Conservation (phyloP, 2,329 filamentous ascomycete species). For the Fonsecaea monophora region DNA sequence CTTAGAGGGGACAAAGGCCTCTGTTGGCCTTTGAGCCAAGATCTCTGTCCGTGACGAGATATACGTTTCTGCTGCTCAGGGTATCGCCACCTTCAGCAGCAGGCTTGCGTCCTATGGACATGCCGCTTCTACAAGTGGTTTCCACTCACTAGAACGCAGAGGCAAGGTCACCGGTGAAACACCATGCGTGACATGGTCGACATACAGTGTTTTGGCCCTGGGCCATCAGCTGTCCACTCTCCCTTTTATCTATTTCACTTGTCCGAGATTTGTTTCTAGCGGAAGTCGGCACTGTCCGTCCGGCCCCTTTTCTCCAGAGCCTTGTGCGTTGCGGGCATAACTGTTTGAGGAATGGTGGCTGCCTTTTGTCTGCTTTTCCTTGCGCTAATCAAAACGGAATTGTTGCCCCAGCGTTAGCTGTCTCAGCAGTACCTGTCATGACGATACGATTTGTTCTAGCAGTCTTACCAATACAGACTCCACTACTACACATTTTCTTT, state of each 20-base stretch:
- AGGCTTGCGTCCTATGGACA: background rate
- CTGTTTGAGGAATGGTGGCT: constrained; percentile 23
- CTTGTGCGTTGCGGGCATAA: background rate
- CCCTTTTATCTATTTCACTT: background rate
- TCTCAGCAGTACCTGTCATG: background rate
- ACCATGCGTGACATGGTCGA: background rate
- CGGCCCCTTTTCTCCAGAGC: constrained; percentile 4
- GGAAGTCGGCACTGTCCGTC: background rate
- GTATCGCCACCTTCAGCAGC: background rate
- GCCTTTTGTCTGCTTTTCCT: constrained; percentile 8
- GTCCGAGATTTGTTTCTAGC: background rate
- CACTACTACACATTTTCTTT: background rate
- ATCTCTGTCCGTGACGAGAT: background rate
- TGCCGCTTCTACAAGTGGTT: background rate
- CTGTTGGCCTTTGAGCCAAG: background rate
- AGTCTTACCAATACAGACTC: background rate
- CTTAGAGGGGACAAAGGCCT: background rate
- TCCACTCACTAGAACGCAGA: background rate
- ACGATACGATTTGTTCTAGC: background rate
- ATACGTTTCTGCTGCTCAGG: constrained; percentile 4
- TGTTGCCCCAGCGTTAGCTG: background rate
- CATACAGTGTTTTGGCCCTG: background rate
- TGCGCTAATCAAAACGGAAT: background rate
- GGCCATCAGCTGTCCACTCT: background rate
- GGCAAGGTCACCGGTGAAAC: background rate